Evolutionary conservation across 2,329 filamentous ascomycete genomes (phyloP).

Genomic region (Fusarium paranaense): DNA sequence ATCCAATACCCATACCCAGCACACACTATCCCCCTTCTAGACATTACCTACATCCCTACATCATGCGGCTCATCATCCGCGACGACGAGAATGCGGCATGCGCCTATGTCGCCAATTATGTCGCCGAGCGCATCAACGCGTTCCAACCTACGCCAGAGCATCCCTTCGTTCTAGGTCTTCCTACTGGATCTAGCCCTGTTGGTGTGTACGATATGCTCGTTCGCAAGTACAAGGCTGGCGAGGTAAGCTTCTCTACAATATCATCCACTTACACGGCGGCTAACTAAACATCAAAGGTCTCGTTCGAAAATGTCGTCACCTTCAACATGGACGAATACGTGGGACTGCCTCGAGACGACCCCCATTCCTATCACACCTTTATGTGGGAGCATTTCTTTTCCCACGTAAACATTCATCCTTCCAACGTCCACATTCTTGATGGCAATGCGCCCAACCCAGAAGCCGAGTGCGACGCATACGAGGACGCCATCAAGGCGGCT

Average conservation of each 20-base stretch:
- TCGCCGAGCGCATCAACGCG: slow-evolving; percentile 82
- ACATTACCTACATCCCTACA: slow-evolving; percentile 41
- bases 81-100: slow-evolving; percentile 77
- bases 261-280: slow-evolving; percentile 14
- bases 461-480: slow-evolving; percentile 82
- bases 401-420: slow-evolving; percentile 82
- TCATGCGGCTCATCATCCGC: slow-evolving; percentile 86
- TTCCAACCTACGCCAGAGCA: slow-evolving; percentile 78
- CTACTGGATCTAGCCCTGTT: slow-evolving; percentile 85
- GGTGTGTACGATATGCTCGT: slow-evolving; percentile 83
- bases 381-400: slow-evolving; percentile 96
- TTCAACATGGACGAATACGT: slow-evolving; percentile 98
- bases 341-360: slow-evolving; percentile 83
- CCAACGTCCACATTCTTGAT: slow-evolving; percentile 86
- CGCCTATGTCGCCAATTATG: slow-evolving; percentile 83
- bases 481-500: slow-evolving; percentile 77
- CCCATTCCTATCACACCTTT: slow-evolving; percentile 89
- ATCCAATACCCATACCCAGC: slow-evolving; percentile 13
- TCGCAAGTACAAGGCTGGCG: slow-evolving; percentile 74
- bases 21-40: slow-evolving; percentile 35
- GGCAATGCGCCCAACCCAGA: slow-evolving; percentile 82
- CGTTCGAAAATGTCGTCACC: slow-evolving; percentile 88
- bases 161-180: slow-evolving; percentile 85
- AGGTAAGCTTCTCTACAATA: slow-evolving; percentile 50
- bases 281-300: slow-evolving; percentile 65